These are phyloP conservation scores for Phytophthora uliginosa DNA, from an alignment of 352 stramenopile species.

Conservation along the genomic window DNA sequence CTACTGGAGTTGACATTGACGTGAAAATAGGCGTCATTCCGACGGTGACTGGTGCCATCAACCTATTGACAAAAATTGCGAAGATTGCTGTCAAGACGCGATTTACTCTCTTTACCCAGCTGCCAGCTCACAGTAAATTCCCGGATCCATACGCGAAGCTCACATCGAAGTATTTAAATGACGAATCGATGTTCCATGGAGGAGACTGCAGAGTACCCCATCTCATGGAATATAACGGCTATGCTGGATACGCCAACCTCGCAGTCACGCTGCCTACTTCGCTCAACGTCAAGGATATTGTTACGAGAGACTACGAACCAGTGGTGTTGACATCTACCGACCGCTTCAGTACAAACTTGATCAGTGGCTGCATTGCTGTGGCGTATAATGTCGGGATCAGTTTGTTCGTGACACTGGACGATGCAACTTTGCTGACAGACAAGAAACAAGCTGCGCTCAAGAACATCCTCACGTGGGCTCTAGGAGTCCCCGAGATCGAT, in stretches of 20 bases:
- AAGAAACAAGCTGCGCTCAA: not conserved
- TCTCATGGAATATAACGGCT: constrained; percentile 10
- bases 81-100: not conserved
- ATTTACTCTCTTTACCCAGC: not conserved
- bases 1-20: not conserved
- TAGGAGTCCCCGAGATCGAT: constrained; percentile 12
- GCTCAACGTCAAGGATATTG: not conserved
- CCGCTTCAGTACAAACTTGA: not conserved
- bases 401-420: constrained; percentile 1
- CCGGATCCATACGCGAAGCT: not conserved
- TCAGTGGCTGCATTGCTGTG: constrained; percentile 11
- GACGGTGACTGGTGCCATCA: not conserved
- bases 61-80: not conserved
- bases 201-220: constrained; percentile 8
- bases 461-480: constrained; percentile 8
- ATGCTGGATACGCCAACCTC: not conserved
- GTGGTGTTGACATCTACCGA: not conserved
- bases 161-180: not conserved
- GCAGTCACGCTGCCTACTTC: not conserved
- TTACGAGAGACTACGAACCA: not conserved
- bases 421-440: not conserved
- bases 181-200: not conserved
- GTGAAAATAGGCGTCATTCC: not conserved
- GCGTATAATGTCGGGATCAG: constrained; percentile 1
- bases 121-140: not conserved